Base-by-base conservation (phyloP, 179 eudicot species). In the Actinidia chinensis region DNA sequence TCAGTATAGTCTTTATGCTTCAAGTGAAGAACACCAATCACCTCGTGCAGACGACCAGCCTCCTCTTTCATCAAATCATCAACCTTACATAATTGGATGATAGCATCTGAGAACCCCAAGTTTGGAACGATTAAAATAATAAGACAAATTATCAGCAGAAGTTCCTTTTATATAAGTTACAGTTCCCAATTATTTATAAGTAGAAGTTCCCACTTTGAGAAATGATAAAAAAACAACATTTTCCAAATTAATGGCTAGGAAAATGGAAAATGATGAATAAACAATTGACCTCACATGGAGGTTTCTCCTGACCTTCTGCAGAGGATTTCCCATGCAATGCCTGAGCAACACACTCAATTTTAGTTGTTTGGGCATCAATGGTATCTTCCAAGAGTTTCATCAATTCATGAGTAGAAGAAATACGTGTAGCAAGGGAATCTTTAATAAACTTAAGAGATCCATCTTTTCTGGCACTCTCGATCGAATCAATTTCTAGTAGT, bases 21-120 rank as follows among this genome's bases (percentile, higher is more conserved):
- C 82, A 79, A 87, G 66, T 83, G 86, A 80, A 95, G 93, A 82
- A 80, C 80, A 82, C 85, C 87, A 79, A 93, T 88, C 74, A 86
- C 88, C 79, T 81, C 80, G 44, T 58, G 84, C 59, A 93, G 89
- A 63, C 74, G 73, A 52, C 78, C 69, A 79, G 81, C 85, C 83
- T 93, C 99, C 87, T 89, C 91, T 76, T 82, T 86, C 88, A 91
- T 87, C 88, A 89, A 46, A 79, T 83, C 73, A 73, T 93, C 91
- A 79, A 87, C 71, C 84, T 81, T 82, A 81, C 76, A 60, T 58
- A 87, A 79, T 43, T 82, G 86, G 79, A 77, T 72, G 17, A 82
- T 67, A 78, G 83, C 81, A 89, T 92, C 97, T 93, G 92, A 67
- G 66, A 76, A 78, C 54, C 63, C 61, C 67, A 80, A 25, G 76